Percentiles rank a stretch among this genome's conserved stretches.
phyloP scores from a whole-genome alignment of 2,329 filamentous ascomycete genomes.

The Fusarium palustre region DNA sequence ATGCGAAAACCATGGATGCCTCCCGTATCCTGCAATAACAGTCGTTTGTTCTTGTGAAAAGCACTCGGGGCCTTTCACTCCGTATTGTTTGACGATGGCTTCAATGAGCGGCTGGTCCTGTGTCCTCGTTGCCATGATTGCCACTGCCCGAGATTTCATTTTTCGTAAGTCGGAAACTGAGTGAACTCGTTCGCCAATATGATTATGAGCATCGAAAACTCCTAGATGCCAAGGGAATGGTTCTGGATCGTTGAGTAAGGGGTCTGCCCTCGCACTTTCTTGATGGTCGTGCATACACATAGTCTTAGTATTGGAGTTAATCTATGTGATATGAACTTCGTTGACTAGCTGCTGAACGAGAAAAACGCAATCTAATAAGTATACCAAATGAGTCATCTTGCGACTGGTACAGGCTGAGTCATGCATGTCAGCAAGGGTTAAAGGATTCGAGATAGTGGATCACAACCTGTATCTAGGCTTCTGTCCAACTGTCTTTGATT shows the following conservation, averaged over 20 bases:
- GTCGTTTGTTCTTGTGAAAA: slow-evolving; percentile 17
- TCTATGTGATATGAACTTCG: background rate
- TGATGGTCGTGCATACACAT: slow-evolving; percentile 30
- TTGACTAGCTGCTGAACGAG: no score
- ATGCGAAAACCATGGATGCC: slow-evolving; percentile 45
- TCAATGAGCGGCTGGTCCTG: slow-evolving; percentile 39
- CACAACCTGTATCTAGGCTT: background rate
- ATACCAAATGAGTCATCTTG: background rate
- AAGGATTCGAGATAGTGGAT: background rate
- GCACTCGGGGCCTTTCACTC: background rate
- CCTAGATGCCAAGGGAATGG: slow-evolving; percentile 42
- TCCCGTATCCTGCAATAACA: slow-evolving; percentile 38
- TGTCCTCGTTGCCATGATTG: slow-evolving; percentile 43
- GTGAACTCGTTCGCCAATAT: slow-evolving; percentile 32
- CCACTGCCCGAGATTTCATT: slow-evolving; percentile 31
- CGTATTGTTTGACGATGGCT: slow-evolving; percentile 15
- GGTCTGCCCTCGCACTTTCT: background rate
- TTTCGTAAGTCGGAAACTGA: slow-evolving; percentile 7
- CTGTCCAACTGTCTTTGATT: background rate
- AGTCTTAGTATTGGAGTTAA: background rate
- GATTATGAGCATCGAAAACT: slow-evolving; percentile 51
- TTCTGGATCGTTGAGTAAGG: slow-evolving; percentile 2
- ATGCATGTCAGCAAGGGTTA: background rate
- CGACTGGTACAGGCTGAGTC: background rate
- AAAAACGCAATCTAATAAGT: background rate